Evolutionary conservation across 805 yeast genomes (phyloP).

Genomic region (Ogataea paraovalis): DNA sequence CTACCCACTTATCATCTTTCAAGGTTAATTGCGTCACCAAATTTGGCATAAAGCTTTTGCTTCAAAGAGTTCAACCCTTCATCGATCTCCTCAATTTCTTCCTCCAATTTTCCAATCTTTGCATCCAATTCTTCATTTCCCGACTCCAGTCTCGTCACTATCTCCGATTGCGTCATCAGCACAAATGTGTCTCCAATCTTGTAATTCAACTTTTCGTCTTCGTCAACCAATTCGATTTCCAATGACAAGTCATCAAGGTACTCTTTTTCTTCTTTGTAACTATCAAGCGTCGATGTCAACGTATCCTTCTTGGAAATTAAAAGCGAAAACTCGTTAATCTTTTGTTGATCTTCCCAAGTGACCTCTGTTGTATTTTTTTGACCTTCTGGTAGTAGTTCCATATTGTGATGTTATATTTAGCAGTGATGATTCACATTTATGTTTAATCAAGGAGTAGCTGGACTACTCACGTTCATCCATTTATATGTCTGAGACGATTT

Average conservation of each 20-base stretch:
- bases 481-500: no score
- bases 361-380: conserved; percentile 57
- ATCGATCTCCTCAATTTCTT: conserved; percentile 47
- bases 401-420: conserved; percentile 3
- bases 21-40: conserved; percentile 83
- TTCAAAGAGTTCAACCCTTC: conserved; percentile 59
- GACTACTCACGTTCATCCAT: no score
- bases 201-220: conserved; percentile 67
- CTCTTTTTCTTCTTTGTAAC: conserved; percentile 68
- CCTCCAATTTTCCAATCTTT: conserved; percentile 44
- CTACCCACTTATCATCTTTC: conserved; percentile 43
- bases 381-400: conserved; percentile 48
- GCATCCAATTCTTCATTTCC: conserved; percentile 53
- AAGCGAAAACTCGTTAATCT: conserved; percentile 84
- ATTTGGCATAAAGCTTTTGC: conserved; percentile 75
- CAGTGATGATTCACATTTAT: no score
- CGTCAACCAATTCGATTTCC: conserved; percentile 84
- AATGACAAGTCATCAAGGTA: conserved; percentile 80
- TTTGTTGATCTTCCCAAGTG: conserved; percentile 80
- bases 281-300: conserved; percentile 44
- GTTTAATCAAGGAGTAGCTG: no score
- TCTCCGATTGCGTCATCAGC: conserved; percentile 61
- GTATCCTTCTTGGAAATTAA: conserved; percentile 68
- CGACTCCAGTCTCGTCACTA: conserved; percentile 60
- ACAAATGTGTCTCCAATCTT: conserved; percentile 80